Evolutionary conservation across 495 filamentous ascomycete species (phyloP).

Genomic region (Chaetomidium leptoderma): DNA sequence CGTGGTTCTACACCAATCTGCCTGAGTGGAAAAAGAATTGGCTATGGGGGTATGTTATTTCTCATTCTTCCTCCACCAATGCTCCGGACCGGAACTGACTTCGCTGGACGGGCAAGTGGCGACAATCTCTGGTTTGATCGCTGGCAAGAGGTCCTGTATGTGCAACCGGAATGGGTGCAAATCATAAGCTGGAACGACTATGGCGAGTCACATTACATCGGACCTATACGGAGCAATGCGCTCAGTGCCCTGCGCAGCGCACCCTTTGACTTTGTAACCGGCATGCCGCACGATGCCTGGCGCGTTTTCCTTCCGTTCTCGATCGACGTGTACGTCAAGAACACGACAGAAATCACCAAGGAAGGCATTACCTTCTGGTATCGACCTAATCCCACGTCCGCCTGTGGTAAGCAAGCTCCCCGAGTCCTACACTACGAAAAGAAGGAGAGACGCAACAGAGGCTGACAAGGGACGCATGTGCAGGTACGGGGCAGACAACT

Average conservation of each 20-base stretch:
- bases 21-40: conserved; percentile 54
- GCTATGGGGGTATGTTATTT: conserved; percentile 40
- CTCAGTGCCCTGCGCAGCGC: conserved; percentile 43
- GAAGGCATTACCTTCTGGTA: conserved; percentile 58
- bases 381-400: conserved; percentile 31
- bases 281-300: conserved; percentile 37
- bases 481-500: conserved; percentile 10
- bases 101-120: conserved; percentile 21
- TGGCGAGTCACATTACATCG: conserved; percentile 46
- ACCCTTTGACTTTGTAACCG: conserved; percentile 40
- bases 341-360: conserved; percentile 24
- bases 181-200: conserved; percentile 56
- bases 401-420: background rate
- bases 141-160: conserved; percentile 51
- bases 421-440: no score
- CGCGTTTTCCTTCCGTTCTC: conserved; percentile 51
- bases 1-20: conserved; percentile 63
- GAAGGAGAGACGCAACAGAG: background rate
- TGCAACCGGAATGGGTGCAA: conserved; percentile 54
- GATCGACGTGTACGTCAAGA: conserved; percentile 56
- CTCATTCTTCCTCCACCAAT: no score
- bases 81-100: background rate
- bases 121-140: conserved; percentile 56
- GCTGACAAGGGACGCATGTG: background rate
- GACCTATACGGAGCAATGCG: conserved; percentile 41